Conservation (phyloP, 805 yeast genomes). For the Yarrowia porcina region DNA sequence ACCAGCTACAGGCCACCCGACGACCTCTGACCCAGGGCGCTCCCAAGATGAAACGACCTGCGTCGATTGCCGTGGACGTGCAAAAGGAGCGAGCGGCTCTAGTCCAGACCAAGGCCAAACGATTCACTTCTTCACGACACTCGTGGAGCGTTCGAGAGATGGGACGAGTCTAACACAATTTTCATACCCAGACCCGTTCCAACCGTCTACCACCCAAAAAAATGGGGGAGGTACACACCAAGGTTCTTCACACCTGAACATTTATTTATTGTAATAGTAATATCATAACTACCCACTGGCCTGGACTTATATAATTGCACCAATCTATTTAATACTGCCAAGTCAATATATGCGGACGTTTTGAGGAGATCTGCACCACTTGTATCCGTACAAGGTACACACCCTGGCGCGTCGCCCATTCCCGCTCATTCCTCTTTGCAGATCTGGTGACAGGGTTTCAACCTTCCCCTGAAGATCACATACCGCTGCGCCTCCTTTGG, state of each 20-base stretch:
- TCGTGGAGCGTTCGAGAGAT: slow-evolving; percentile 12
- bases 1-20: neutral
- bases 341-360: neutral
- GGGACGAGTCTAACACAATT: neutral
- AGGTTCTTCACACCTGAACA: neutral
- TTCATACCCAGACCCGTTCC: neutral
- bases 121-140: slow-evolving; percentile 8
- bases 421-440: slow-evolving; percentile 19
- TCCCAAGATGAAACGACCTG: neutral
- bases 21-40: neutral
- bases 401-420: slow-evolving; percentile 1
- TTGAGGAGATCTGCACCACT: neutral
- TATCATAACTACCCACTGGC: neutral
- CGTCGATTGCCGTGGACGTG: neutral
- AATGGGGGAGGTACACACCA: neutral
- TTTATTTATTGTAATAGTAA: slow-evolving; percentile 17
- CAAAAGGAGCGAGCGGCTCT: slow-evolving; percentile 15
- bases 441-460: slow-evolving; percentile 6
- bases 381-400: no score
- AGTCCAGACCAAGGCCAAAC: slow-evolving; percentile 1
- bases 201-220: neutral
- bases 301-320: neutral
- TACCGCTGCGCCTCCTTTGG: slow-evolving; percentile 18
- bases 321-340: neutral
- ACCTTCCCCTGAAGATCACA: slow-evolving; percentile 24